phyloP scores from a whole-genome alignment of 1,284 basidiomycete genomes.

The Ustilago sp. region DNA sequence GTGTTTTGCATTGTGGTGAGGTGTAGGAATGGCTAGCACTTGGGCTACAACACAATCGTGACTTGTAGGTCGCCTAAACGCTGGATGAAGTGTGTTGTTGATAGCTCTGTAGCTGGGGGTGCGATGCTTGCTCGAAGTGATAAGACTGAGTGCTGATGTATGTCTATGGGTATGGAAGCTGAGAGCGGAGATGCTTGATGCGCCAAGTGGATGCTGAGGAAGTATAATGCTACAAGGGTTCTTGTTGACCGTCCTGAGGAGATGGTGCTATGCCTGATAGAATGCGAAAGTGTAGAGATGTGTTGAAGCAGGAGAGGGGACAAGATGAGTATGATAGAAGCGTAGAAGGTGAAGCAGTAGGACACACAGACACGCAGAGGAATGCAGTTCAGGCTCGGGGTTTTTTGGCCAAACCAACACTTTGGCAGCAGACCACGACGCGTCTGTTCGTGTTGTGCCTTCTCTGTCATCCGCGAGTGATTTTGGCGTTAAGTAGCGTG shows the following conservation, averaged over 20 bases:
- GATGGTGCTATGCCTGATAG: background rate
- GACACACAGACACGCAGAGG: background rate
- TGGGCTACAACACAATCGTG: background rate
- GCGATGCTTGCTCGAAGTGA: too few relatives aligned
- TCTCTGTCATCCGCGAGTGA: background rate
- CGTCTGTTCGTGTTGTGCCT: slow-evolving; percentile 9
- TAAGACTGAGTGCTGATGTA: background rate
- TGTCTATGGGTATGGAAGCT: background rate
- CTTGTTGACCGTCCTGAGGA: background rate
- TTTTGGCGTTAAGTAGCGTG: slow-evolving; percentile 27
- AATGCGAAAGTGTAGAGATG: slow-evolving; percentile 5
- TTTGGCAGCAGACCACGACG: slow-evolving; percentile 11
- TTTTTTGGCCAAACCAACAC: slow-evolving; percentile 19
- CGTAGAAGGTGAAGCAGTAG: background rate
- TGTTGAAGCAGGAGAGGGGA: background rate
- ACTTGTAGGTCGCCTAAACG: background rate
- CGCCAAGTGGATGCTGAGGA: slow-evolving; percentile 1
- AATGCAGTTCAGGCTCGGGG: slow-evolving; percentile 13
- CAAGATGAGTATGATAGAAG: slow-evolving; percentile 7
- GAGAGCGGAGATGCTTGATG: background rate
- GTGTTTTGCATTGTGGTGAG: slow-evolving; percentile 38
- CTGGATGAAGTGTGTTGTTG: background rate
- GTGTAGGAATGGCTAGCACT: background rate
- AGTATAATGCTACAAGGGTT: background rate
- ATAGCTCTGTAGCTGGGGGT: background rate